A percentile compares a stretch with the other conserved stretches of the same genome.
Conservation (phyloP, 805 yeast genomes). For the Priceomyces castillae region DNA sequence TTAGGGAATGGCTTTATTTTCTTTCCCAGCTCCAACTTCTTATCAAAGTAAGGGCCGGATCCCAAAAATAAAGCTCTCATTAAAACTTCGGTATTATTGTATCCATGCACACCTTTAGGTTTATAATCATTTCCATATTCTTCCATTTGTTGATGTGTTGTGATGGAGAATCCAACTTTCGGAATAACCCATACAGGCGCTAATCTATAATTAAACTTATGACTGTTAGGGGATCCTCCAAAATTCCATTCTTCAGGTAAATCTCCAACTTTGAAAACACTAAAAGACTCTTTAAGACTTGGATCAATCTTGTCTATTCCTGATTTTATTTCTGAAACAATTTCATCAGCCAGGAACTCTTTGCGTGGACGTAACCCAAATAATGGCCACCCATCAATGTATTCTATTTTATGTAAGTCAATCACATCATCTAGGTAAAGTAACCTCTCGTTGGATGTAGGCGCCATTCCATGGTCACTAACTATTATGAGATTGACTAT, state of each 20-base stretch:
- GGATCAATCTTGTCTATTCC: conserved; percentile 25
- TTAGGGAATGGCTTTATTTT: conserved; percentile 66
- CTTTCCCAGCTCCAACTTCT: conserved; percentile 21
- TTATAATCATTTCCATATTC: conserved; percentile 46
- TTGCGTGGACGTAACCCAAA: conserved; percentile 65
- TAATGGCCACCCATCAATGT: conserved; percentile 83
- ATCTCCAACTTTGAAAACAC: conserved; percentile 53
- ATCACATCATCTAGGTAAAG: conserved; percentile 72
- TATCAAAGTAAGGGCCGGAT: conserved; percentile 71
- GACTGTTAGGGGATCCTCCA: conserved; percentile 38
- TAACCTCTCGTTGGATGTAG: conserved; percentile 68
- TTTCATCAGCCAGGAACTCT: conserved; percentile 37
- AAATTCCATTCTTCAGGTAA: conserved; percentile 54
- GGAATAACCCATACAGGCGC: conserved; percentile 90
- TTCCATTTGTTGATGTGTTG: conserved; percentile 58
- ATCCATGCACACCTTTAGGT: conserved; percentile 86
- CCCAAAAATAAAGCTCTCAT: conserved; percentile 85
- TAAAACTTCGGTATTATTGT: conserved; percentile 67
- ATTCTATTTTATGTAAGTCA: conserved; percentile 51
- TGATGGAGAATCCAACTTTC: conserved; percentile 71
- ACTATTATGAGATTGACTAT: conserved; percentile 74
- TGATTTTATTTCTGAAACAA: conserved; percentile 42
- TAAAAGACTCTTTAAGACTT: conserved; percentile 29
- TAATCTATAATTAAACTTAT: conserved; percentile 54
- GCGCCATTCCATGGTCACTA: conserved; percentile 94